phyloP scores from a whole-genome alignment of 306 rosid species.

The Psophocarpus tetragonolobus region DNA sequence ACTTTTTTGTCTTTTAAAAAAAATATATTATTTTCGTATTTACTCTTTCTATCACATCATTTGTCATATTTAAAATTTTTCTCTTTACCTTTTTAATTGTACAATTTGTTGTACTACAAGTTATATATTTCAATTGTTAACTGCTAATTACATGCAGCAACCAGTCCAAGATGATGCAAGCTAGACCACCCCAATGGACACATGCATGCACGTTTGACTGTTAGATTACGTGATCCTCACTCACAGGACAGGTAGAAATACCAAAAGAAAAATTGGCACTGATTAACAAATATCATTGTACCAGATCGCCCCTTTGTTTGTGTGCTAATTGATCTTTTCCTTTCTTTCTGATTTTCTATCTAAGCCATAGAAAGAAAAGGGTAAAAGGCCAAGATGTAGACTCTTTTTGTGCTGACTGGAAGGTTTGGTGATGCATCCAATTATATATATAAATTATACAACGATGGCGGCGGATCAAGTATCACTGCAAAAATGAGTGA shows the following conservation, averaged over 20 bases:
- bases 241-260: constrained; percentile 27
- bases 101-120: no score
- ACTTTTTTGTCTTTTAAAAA: no score
- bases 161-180: constrained; percentile 13
- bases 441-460: constrained; percentile 35
- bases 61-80: no score
- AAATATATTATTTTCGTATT: no score
- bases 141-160: background rate
- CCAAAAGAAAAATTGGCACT: background rate
- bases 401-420: constrained; percentile 51
- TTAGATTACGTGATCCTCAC: background rate
- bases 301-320: background rate
- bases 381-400: background rate
- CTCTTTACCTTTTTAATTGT: no score
- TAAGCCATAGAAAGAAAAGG: background rate
- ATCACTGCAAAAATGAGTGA: background rate
- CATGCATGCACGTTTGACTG: constrained; percentile 15
- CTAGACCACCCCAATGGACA: no score
- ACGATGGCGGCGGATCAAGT: background rate
- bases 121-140: no score
- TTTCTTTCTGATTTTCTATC: background rate
- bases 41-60: no score
- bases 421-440: constrained; percentile 38
- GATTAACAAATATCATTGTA: background rate
- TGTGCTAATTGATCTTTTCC: background rate